Conservation (phyloP, 2,329 filamentous ascomycete species). For the Cercospora sp. region DNA sequence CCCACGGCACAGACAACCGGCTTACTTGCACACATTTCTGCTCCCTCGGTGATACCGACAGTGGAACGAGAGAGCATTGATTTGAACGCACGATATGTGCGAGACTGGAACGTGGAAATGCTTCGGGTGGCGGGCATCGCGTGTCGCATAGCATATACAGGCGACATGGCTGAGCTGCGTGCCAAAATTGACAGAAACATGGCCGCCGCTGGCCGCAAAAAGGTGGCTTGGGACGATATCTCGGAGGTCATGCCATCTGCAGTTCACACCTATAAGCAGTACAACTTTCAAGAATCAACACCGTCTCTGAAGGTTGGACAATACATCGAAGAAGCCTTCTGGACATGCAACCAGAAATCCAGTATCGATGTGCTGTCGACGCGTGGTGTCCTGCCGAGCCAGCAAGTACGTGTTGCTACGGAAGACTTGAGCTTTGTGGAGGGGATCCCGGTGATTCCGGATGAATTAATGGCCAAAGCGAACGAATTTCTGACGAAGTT, state of each 20-base stretch:
- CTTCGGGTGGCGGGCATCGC: constrained; percentile 87
- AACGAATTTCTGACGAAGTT: constrained; percentile 77
- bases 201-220: constrained; percentile 34
- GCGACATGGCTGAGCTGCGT: constrained; percentile 79
- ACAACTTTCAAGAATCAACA: constrained; percentile 85
- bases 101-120: constrained; percentile 94
- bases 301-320: constrained; percentile 80
- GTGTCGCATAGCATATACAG: constrained; percentile 80
- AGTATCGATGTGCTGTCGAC: constrained; percentile 87
- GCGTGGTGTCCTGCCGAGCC: constrained; percentile 79
- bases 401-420: constrained; percentile 73
- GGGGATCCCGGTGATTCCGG: constrained; percentile 81
- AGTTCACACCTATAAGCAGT: constrained; percentile 80
- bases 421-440: constrained; percentile 77
- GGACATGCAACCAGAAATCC: constrained; percentile 81
- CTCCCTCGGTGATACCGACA: constrained; percentile 92
- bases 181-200: constrained; percentile 47
- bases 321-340: constrained; percentile 92
- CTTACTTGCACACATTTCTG: constrained; percentile 88
- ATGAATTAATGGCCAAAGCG: constrained; percentile 66
- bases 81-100: constrained; percentile 90
- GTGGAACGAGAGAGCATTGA: constrained; percentile 97
- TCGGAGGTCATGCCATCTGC: constrained; percentile 72
- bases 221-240: constrained; percentile 64
- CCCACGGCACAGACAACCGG: constrained; percentile 97